Conservation (phyloP, 1,284 basidiomycete species). For the Naganishia liquefaciens region DNA sequence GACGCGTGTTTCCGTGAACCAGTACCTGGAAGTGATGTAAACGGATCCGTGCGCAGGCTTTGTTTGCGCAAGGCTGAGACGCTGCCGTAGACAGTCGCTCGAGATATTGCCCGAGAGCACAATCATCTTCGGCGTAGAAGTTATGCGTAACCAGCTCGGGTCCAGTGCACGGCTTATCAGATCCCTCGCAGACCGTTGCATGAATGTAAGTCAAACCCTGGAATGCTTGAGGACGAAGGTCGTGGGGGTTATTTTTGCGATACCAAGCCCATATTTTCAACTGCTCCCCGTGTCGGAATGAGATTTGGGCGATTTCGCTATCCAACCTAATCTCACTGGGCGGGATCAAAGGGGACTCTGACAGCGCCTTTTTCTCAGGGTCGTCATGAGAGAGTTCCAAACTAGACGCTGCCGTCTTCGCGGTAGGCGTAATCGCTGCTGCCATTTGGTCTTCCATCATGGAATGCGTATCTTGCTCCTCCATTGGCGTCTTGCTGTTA, state of each 20-base stretch:
- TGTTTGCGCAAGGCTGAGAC: conserved; percentile 70
- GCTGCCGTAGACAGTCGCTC: conserved; percentile 71
- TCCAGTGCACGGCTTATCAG: conserved; percentile 56
- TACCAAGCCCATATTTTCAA: conserved; percentile 91
- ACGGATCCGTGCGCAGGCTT: conserved; percentile 77
- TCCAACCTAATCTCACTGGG: conserved; percentile 64
- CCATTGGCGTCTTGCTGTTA: conserved; percentile 26
- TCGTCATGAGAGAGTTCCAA: background rate
- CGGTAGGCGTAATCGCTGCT: conserved; percentile 7
- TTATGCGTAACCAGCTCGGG: conserved; percentile 67
- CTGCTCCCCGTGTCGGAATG: conserved; percentile 79
- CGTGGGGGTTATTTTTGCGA: conserved; percentile 73
- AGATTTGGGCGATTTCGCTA: conserved; percentile 68
- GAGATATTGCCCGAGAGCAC: conserved; percentile 88
- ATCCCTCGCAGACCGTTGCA: conserved; percentile 50
- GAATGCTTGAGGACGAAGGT: conserved; percentile 88
- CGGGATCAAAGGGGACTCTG: conserved; percentile 44
- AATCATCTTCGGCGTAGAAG: conserved; percentile 91
- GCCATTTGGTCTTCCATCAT: background rate
- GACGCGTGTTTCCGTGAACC: conserved; percentile 80
- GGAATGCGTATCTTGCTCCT: conserved; percentile 5
- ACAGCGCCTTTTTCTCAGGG: conserved; percentile 36
- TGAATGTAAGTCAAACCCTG: conserved; percentile 68
- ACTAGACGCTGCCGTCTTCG: background rate
- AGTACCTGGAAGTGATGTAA: conserved; percentile 84